A percentile compares a stretch with the other conserved stretches of the same genome.
phyloP scores from a whole-genome alignment of 2,329 filamentous ascomycete species.

The Pseudogymnoascus destructans region DNA sequence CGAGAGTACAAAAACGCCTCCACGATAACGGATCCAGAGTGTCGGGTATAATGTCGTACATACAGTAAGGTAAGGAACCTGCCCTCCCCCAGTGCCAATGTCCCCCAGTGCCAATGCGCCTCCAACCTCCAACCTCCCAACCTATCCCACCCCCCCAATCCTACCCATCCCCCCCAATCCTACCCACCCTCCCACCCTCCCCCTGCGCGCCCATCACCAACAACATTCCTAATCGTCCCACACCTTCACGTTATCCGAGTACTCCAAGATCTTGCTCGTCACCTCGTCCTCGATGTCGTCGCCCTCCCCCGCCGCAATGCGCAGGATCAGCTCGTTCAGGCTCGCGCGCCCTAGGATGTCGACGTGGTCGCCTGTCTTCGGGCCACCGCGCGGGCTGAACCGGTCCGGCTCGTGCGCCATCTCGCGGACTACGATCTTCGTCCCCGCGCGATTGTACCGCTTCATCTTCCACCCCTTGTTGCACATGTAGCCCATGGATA shows the following conservation, averaged over 20 bases:
- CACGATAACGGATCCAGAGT: background rate
- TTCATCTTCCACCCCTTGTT: conserved; percentile 87
- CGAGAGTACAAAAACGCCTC: background rate
- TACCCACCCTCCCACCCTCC: background rate
- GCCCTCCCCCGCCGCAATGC: conserved; percentile 75
- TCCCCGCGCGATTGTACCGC: conserved; percentile 78
- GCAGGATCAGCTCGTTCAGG: conserved; percentile 80
- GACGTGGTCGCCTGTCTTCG: conserved; percentile 75
- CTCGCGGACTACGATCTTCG: conserved; percentile 74
- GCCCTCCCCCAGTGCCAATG: background rate
- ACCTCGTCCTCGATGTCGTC: conserved; percentile 65
- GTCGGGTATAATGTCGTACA: background rate
- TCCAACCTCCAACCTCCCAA: conserved; percentile 1
- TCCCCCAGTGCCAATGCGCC: background rate
- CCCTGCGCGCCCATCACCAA: background rate
- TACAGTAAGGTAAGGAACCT: background rate
- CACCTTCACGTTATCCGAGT: conserved; percentile 72
- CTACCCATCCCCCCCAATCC: background rate
- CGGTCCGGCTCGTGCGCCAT: conserved; percentile 94
- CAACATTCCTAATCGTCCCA: conserved; percentile 19
- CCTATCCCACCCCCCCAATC: background rate
- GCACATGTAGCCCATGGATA: conserved; percentile 94
- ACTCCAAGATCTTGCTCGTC: conserved; percentile 68
- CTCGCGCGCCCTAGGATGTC: conserved; percentile 84
- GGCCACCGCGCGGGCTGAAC: conserved; percentile 68